Evolutionary conservation across 768 basidiomycete genomes (phyloP).

Genomic region (Cystobasidium ongulense): DNA sequence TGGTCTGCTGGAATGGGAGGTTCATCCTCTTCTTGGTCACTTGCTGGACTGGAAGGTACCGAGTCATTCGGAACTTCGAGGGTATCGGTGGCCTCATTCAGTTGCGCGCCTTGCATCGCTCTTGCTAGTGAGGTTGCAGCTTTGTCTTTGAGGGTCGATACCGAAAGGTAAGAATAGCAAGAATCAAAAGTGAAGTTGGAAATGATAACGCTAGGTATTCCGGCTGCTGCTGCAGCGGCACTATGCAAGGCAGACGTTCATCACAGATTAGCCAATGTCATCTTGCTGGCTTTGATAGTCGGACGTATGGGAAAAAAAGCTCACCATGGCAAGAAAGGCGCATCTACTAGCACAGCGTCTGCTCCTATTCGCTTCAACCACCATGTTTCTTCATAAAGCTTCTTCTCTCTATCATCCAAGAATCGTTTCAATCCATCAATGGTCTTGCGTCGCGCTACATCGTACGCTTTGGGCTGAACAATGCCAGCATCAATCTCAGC

Average conservation of each 20-base stretch:
- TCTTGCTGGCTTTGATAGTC: not conserved
- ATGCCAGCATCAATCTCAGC: conserved; percentile 72
- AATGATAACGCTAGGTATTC: conserved; percentile 62
- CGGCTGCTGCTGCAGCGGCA: conserved; percentile 57
- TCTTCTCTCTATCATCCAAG: conserved; percentile 53
- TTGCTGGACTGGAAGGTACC: not conserved
- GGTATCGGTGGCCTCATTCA: not conserved
- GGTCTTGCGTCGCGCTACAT: conserved; percentile 65
- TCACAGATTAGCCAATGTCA: not conserved
- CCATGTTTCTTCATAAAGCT: conserved; percentile 59
- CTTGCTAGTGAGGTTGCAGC: not conserved
- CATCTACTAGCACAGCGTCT: conserved; percentile 20
- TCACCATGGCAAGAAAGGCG: conserved; percentile 33
- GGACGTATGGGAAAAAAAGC: not conserved
- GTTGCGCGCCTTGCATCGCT: not conserved
- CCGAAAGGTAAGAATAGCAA: conserved; percentile 67
- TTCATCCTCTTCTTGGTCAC: conserved; percentile 45
- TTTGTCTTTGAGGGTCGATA: conserved; percentile 39
- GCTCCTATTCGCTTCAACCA: conserved; percentile 45
- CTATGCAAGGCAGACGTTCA: conserved; percentile 29
- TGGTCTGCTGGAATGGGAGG: conserved; percentile 52
- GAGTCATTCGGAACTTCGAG: conserved; percentile 20
- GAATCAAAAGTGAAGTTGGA: conserved; percentile 82
- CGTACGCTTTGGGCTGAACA: conserved; percentile 69
- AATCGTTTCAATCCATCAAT: conserved; percentile 58